A percentile compares a stretch with the other conserved stretches of the same genome.
Conservation (phyloP, 345 rosid genomes). For the rapeseed (Brassica napus) region Da-Ae NC_063450.1:36326001-36326500, state of each 20-base stretch:
- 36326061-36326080: slow-evolving; percentile 71
- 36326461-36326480: neutral
- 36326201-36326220: slow-evolving; percentile 51
- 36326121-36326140: slow-evolving; percentile 78
- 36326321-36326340: slow-evolving; percentile 83
- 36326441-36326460: slow-evolving; percentile 35
- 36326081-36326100: slow-evolving; percentile 88
- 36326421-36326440: too few species aligned
- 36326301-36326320: slow-evolving; percentile 83
- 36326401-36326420: neutral
- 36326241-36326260: slow-evolving; percentile 82
- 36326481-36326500: neutral
- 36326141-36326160: slow-evolving; percentile 57
- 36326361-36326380: slow-evolving; percentile 79
- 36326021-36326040: slow-evolving; percentile 58
- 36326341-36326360: slow-evolving; percentile 91
- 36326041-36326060: slow-evolving; percentile 75
- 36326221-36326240: slow-evolving; percentile 61
- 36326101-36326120: slow-evolving; percentile 76
- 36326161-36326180: slow-evolving; percentile 59
- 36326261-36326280: slow-evolving; percentile 72
- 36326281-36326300: slow-evolving; percentile 72
- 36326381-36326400: neutral
- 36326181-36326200: slow-evolving; percentile 54
- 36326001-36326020: slow-evolving; percentile 67